Conservation (phyloP, 2,329 filamentous ascomycete species). For the Didymella lethalis region DNA sequence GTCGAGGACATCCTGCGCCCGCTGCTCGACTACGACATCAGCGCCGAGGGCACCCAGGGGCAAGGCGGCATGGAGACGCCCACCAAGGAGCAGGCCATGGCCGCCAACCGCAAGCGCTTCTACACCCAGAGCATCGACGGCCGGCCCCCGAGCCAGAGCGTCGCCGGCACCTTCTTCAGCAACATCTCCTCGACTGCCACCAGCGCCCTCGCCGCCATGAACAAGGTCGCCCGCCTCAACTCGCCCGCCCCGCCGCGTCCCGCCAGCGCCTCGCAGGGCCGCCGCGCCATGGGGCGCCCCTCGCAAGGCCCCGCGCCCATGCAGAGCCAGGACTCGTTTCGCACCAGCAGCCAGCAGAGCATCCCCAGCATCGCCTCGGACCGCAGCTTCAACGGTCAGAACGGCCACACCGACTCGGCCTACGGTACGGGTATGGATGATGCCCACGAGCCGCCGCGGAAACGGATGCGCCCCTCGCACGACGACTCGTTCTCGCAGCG, state of each 20-base stretch:
- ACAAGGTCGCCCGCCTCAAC: conserved; percentile 87
- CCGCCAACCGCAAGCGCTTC: conserved; percentile 85
- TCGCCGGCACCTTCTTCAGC: conserved; percentile 90
- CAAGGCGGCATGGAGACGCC: conserved; percentile 88
- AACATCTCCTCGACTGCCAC: conserved; percentile 95
- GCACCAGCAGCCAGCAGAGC: conserved; percentile 81
- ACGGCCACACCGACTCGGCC: conserved; percentile 66
- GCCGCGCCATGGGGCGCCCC: conserved; percentile 74
- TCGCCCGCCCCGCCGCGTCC: conserved; percentile 74
- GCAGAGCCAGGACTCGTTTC: conserved; percentile 71
- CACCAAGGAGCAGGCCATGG: conserved; percentile 99
- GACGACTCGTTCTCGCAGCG: conserved; percentile 51
- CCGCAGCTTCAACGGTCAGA: conserved; percentile 69
- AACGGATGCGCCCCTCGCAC: conserved; percentile 67
- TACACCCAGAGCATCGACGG: conserved; percentile 80
- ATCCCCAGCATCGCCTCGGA: conserved; percentile 74
- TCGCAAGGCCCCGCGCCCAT: conserved; percentile 59
- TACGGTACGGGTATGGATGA: conserved; percentile 68
- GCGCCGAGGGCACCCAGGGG: conserved; percentile 75
- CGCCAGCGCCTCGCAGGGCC: conserved; percentile 68
- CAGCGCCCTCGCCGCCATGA: conserved; percentile 93
- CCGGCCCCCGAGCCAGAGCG: conserved; percentile 67
- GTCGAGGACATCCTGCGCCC: conserved; percentile 80
- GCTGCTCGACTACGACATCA: conserved; percentile 81
- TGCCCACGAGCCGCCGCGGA: conserved; percentile 78